Evolutionary conservation across 1,284 basidiomycete genomes (phyloP).

Genomic region (Tylopilus orsonianus): DNA sequence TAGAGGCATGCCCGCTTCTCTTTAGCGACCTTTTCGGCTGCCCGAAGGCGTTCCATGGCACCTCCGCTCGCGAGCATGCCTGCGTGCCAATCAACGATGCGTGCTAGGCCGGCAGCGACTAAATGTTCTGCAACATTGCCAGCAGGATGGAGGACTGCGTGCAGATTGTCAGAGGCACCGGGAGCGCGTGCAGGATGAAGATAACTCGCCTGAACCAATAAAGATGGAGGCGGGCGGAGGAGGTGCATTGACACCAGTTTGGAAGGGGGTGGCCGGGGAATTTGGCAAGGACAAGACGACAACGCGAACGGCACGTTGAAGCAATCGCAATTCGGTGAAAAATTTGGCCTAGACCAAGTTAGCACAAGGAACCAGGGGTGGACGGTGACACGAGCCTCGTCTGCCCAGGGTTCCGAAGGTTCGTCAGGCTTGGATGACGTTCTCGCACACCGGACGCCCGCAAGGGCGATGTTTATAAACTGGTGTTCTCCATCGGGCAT

Average conservation of each 20-base stretch:
- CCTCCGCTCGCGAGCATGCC: slow-evolving; percentile 84
- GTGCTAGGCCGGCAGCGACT: slow-evolving; percentile 82
- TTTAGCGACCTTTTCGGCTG: slow-evolving; percentile 84
- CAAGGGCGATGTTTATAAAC: slow-evolving; percentile 79
- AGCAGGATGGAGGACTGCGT: slow-evolving; percentile 79
- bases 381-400: slow-evolving; percentile 59
- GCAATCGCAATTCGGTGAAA: slow-evolving; percentile 90
- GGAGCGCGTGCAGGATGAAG: background rate
- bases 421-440: slow-evolving; percentile 74
- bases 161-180: background rate
- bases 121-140: slow-evolving; percentile 95
- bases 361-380: slow-evolving; percentile 2
- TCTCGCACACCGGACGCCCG: slow-evolving; percentile 83
- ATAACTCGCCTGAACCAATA: slow-evolving; percentile 76
- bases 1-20: slow-evolving; percentile 82
- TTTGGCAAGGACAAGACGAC: slow-evolving; percentile 86
- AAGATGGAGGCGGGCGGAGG: slow-evolving; percentile 78
- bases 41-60: slow-evolving; percentile 83
- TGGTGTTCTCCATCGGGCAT: slow-evolving; percentile 89
- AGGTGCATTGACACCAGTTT: slow-evolving; percentile 61
- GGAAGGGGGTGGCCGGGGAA: slow-evolving; percentile 79
- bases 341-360: slow-evolving; percentile 73
- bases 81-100: slow-evolving; percentile 97
- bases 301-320: slow-evolving; percentile 88
- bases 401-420: slow-evolving; percentile 76